Evolutionary conservation across 2,329 filamentous ascomycete species (phyloP), one percentile per base, ranked within the genome.

Genomic region (Apiospora kogelbergensis): DNA sequence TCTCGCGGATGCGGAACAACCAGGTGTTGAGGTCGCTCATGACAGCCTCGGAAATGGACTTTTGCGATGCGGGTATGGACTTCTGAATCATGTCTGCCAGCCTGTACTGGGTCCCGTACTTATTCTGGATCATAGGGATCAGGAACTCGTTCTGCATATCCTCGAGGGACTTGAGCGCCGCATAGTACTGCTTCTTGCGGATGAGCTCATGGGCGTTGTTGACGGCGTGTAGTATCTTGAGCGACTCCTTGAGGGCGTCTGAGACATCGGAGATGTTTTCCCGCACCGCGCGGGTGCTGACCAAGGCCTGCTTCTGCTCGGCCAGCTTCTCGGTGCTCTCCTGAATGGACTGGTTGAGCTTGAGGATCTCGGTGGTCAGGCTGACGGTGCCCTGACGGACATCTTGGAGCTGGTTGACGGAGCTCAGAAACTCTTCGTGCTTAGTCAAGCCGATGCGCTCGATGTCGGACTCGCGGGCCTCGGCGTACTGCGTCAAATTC

Each of bases 21-120:
- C 96, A 99, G 0, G 94, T 98, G 77, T 98, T 98, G 68, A 99
- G 82, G 80, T 99, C 96, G 2, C 89, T 92, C 94, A 98, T 98
- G 73, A 99, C 96, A 17, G 95, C 94, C 80, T 98, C 95, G 4
- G 95, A 95, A 68, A 99, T 98, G 66, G 93, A 90, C 76, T 93
- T 94, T 76, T 97, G 94, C 1, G 94, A 98, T 3, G 93, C 90
- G 1, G 96, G 96, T 41, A 98, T 95, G 0, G 95, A 98, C 74
- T 94, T 94, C 79, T 98, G 95, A 72, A 99, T 98, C 83, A 97
- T 89, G 77, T 97, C 94, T 41, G 96, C 96, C 72, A 99, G 91
- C 76, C 95, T 95, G 81, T 98, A 97, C 73, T 98, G 94, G 1
- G 93, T 97, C 10, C 97, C 93, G 74, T 97, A 96, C 77, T 95